phyloP scores from a whole-genome alignment of 352 stramenopile genomes.

The Phytophthora brassicae region DNA sequence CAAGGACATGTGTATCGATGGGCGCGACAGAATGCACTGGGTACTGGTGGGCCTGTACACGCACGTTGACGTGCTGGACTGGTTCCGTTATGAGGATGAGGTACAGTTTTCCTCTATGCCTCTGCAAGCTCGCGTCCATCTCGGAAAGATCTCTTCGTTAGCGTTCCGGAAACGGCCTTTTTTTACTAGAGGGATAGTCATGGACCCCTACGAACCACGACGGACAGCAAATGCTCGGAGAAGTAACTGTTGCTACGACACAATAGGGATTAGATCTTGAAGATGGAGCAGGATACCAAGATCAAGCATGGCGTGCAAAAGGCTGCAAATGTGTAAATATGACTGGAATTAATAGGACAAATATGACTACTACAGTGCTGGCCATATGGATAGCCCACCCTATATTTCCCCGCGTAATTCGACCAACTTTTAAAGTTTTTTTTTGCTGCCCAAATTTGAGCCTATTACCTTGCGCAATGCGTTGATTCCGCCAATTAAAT shows the following conservation, averaged over 20 bases:
- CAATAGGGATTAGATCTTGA: not conserved
- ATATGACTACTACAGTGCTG: no score
- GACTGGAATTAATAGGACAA: no score
- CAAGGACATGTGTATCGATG: not conserved
- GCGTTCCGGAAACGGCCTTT: conserved; percentile 3
- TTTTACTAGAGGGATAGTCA: not conserved
- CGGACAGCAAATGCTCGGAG: conserved; percentile 2
- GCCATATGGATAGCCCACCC: no score
- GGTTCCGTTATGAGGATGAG: conserved; percentile 9
- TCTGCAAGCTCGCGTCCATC: not conserved
- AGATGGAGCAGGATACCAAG: no score
- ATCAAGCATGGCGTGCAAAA: no score
- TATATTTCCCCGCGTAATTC: no score
- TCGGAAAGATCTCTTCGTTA: conserved; percentile 2
- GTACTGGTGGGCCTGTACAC: conserved; percentile 1
- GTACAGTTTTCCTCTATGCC: not conserved
- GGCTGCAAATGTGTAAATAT: no score
- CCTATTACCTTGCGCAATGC: no score
- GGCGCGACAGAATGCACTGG: not conserved
- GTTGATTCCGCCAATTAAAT: no score
- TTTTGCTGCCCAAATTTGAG: no score
- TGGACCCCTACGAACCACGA: not conserved
- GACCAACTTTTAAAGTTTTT: no score
- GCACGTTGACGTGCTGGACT: conserved; percentile 6
- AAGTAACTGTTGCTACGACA: not conserved